Base-by-base conservation (phyloP, 1,284 basidiomycete genomes). In the Pseudozyma pruni region DNA sequence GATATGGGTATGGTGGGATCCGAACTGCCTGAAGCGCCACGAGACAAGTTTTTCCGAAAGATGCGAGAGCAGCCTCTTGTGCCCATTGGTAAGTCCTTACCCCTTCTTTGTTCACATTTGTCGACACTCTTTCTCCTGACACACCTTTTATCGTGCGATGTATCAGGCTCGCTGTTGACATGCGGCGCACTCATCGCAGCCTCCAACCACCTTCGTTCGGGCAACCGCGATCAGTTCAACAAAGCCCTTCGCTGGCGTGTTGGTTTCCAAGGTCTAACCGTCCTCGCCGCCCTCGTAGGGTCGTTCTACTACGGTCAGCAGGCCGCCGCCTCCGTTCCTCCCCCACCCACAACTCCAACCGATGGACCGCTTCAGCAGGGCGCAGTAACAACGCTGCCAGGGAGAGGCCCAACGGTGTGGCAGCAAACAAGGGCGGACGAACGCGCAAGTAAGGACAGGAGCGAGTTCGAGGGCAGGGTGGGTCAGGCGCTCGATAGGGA, bases 201-300 rank as follows among this genome's bases (percentile, higher is more conserved):
- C 2, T 75, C 78, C 6, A 52, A 78, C 29, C 69, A 80, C 43
- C 70, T 83, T 8, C 72, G 79, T 10, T 63, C 53, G 19, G 81
- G 81, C 32, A 76, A 82, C 54, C 72, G 76, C 10, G 52, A 73
- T 25, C 49, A 74, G 34, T 81, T 82, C 61, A 76, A 83, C 43
- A 53, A 56, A 20, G 76, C 76, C 8, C 69, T 83, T 14, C 74
- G 81, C 23, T 83, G 76, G 74, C 74, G 81, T 45, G 78, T 83
- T 14, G 75, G 59, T 8, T 75, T 81, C 34, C 81, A 83, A 52
- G 76, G 79, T 11, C 38, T 81, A 4, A 83, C 81, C 4, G 77
- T 82, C 10, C 61, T 72, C 9, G 74, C 78, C 3, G 81, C 81
- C 0, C 62, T 77, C 2, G 74, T 55, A 14, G 75, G 81, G 17